Base-by-base conservation (phyloP, 257 asterid genomes). In the Osmanthus fragrans region DNA sequence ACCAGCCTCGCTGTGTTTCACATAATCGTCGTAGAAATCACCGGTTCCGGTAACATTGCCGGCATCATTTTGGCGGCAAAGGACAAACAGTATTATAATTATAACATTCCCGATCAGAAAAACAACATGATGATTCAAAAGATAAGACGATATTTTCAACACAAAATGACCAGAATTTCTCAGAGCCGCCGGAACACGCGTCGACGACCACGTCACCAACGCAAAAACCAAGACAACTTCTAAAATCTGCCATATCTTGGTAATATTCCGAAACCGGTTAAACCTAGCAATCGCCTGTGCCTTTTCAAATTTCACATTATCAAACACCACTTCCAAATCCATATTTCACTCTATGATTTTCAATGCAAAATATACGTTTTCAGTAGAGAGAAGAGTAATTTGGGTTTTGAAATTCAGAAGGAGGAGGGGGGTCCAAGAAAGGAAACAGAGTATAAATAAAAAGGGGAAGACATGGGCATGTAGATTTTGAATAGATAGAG, bases 101-200 rank as follows among this genome's bases (percentile, higher is more conserved):
- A 92, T 93, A 18, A 76, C 85, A 82, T 92, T 95, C 4, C 96
- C 98, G 85, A 95, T 87, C 60, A 95, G 79, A 75, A 95, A 95
- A 73, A 90, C 97, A 15, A 91, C 85, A 88, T 86, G 98, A 79
- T 91, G 92, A 75, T 91, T 93, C 78, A 86, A 73, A n/a, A 92
- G 66, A 71, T 77, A 86, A 4, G 75, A 16, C 16, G 85, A 80
- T 68, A 85, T 2, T 19, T 79, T 34, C 78, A 2, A 82, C 33
- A 47, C 80, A 21, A 73, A 37, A 29, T 0, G 34, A 7, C 80
- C 85, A 9, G 86, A 74, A 7, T 82, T 3, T 56, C 71, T 78
- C 67, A 85, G 0, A 0, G 71, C 84, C 63, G 76, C 80, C 72
- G 98, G 92, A 5, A 85, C 80, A 16, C 88, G 87, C 54, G 88